Evolutionary conservation across 2,329 filamentous ascomycete genomes (phyloP), one percentile per base, ranked within the genome.

Genomic region (Phialophora tarda): DNA sequence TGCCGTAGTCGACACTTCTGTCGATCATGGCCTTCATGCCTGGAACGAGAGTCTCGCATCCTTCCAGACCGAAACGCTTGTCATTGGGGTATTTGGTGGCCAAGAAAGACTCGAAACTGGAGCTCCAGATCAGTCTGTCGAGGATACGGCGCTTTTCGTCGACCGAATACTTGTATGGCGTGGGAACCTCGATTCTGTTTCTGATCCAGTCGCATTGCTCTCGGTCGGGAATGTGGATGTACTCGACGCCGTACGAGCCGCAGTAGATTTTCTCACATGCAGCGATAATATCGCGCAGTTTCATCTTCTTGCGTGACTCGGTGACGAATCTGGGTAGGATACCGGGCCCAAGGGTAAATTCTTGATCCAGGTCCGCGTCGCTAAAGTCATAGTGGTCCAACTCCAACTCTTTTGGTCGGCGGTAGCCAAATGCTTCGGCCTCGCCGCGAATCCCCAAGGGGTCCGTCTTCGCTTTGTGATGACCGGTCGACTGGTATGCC

Each of bases 11-110:
- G 73, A 99, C 95, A 77, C 93, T 97, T 76, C 95, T 91, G 81
- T 99, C 95, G 72, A 99, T 99, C 70, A 99, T 84, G 62, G 95
- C 95, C 85, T 99, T 99, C 95, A 99, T 99, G 79, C 95, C 95
- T 30, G 95, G 95, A 66, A 99, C 96, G 72, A 99, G 86, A 64
- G 92, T 94, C 81, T 99, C 95, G 77, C 93, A 96, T 77, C 95
- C 95, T 83, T 99, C 95, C 30, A 99, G 88, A 82, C 95, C 95
- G 81, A 99, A 99, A 77, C 95, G 92, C 87, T 99, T 99, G 83
- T 99, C 95, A 81, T 99, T 99, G 79, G 95, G 95, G 82, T 97
- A 98, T 82, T 99, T 99, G 66, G 93, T 97, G 64, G 95, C 89
- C 73, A 96, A 84, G 86, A 99, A 99, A 67, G 88, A 83, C 83